Evolutionary conservation across 148 eudicot genomes (phyloP), one percentile per base, ranked within the genome.

Genomic region (Mesembryanthemum crystallinum): DNA sequence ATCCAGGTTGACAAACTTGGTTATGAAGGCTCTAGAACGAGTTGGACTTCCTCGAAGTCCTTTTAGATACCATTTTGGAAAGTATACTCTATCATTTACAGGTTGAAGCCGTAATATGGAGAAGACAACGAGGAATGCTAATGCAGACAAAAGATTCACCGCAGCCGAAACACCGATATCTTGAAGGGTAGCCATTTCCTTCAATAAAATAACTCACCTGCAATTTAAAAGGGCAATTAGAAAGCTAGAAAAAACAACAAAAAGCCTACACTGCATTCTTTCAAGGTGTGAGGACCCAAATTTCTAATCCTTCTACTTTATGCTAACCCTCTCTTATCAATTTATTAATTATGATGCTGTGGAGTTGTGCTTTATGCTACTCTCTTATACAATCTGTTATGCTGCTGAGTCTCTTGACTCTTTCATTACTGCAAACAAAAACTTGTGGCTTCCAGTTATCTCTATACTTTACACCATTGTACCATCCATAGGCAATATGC

Each of bases 41-140:
- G 81, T 83, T 59, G 99, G 97, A 73, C 87, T 90, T 45, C 83
- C 89, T 71, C 99, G 78, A 68, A 92, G 86, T 35, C 99, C 99
- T 86, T 90, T 95, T 67, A 89, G 74, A 81, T 95, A 92, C 99
- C 99, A 95, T 84, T 95, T 95, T n/a, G 99, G 96, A 66, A 95
- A 95, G 88, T 95, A 95, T 11, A 95, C 91, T 83, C 99, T 89
- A 67, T 95, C 99, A 72, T 89, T 89, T 67, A 92, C 39, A 43
- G 99, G 99, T 68, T 95, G 99, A 78, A 95, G 97, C 72, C 99
- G 84, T 55, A 91, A 84, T 78, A 95, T 84, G 45, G 96, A 96
- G 75, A 92, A 95, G 57, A 92, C 90, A 72, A 95, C 37, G 57
- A 95, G 91, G 83, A 95, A 95, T 25, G 85, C 84, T 54, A 95